These are phyloP conservation scores for Petunia hybrid DNA, from an alignment of 305 asterid genomes.

Conservation along the genomic window DNA sequence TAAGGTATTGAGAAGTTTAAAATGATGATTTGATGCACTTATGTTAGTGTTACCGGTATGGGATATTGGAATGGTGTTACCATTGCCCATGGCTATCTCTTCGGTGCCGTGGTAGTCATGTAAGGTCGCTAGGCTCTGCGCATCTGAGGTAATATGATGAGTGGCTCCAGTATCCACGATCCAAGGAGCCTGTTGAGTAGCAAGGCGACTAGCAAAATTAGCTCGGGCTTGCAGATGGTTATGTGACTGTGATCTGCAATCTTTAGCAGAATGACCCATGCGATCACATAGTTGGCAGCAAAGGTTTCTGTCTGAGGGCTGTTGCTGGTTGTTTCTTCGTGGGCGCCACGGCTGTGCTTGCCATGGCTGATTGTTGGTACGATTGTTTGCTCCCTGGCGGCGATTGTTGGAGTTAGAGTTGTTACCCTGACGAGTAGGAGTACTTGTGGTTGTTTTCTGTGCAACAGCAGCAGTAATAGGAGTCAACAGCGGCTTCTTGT, in stretches of 20 bases:
- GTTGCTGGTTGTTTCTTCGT: neutral
- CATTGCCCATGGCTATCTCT: neutral
- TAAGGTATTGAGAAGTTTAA: neutral
- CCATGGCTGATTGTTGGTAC: neutral
- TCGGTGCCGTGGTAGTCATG: neutral
- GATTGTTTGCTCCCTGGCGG: too few relatives aligned
- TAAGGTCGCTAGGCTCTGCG: neutral
- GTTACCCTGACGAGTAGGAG: neutral
- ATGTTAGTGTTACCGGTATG: neutral
- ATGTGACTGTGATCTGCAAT: neutral
- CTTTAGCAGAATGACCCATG: neutral
- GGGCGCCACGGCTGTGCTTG: neutral
- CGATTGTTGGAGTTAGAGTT: neutral
- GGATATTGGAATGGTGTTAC: neutral
- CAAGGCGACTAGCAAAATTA: neutral
- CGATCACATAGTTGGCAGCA: neutral
- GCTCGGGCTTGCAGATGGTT: neutral
- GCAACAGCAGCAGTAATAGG: neutral
- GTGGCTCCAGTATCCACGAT: neutral
- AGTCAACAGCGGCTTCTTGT: neutral
- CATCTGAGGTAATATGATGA: conserved; percentile 4
- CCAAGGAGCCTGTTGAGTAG: neutral
- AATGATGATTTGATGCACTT: neutral
- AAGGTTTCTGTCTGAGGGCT: neutral
- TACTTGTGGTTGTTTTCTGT: neutral